Evolutionary conservation across 306 rosid genomes (phyloP), one percentile per base, ranked within the genome.

Genomic region (Erythrophleum fordii): DNA sequence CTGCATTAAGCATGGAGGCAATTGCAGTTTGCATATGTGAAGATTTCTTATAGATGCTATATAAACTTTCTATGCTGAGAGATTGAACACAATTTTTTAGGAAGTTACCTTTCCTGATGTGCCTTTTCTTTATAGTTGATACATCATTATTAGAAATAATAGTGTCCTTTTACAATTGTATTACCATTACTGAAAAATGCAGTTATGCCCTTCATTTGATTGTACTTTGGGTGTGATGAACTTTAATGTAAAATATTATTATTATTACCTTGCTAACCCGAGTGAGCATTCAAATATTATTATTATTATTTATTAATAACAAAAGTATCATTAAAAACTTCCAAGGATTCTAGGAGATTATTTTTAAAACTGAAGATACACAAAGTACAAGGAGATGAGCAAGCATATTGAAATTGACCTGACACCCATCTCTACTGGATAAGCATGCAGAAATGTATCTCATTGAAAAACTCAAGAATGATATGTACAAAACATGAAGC

Each of bases 141-240:
- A 31, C 34, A 1, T 31, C 44, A 11, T 13, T 10, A 2, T 46
- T 11, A 18, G 31, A 62, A 44, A 29, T 62, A 35, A 11, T 1
- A 1, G 35, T 44, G 23, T 31, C 72, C 22, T 16, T 44, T 46
- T 61, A 18, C 34, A 61, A n/a, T 45, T 28, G 35, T 52, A 52
- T 76, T 53, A 60, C 31, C 13, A 18, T 20, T 62, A 26, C 11
- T 16, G 52, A 65, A 46, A 65, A 60, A 28, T 14, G n/a, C n/a
- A n/a, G 25, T 66, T 17, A 16, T 73, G 66, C 79, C 35, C 37
- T 46, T 44, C 5, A 14, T 39, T 35, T 80, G 62, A 25, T 65
- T n/a, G n/a, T 76, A 44, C 18, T 41, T 61, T 39, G 42, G 25
- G 20, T 17, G 56, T 64, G 37, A 73, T 53, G 41, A 26, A 28